Percentiles rank a stretch among this genome's conserved stretches.
Evolutionary conservation across 1,139 yeast genomes (phyloP).

Genomic region (Kodamaea suecica): DNA sequence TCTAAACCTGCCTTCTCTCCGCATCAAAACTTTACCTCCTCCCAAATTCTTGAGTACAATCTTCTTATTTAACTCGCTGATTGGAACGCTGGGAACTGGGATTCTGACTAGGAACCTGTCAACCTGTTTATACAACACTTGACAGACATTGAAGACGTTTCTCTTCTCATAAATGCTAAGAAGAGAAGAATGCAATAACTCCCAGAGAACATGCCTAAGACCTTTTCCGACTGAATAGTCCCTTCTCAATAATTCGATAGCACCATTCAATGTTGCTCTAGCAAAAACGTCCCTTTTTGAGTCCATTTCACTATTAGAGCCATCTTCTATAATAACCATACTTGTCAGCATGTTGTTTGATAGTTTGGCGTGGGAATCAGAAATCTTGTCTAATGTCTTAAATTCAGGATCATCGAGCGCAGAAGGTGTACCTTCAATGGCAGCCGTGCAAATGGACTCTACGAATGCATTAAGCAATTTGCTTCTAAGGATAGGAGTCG

Average conservation of each 20-base stretch:
- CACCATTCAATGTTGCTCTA: constrained; percentile 53
- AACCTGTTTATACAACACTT: constrained; percentile 62
- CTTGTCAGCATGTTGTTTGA: constrained; percentile 20
- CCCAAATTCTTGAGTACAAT: constrained; percentile 56
- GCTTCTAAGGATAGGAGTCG: constrained; percentile 49
- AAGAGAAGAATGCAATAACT: constrained; percentile 58
- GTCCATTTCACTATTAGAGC: constrained; percentile 40
- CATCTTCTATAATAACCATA: constrained; percentile 52
- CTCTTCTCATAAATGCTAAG: constrained; percentile 61
- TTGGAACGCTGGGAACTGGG: constrained; percentile 55
- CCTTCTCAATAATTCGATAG: constrained; percentile 63
- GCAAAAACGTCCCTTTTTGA: constrained; percentile 45
- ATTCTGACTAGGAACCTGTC: constrained; percentile 61
- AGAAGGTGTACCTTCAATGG: constrained; percentile 57
- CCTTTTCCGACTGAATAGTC: constrained; percentile 66
- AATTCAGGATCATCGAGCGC: constrained; percentile 60
- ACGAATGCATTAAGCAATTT: constrained; percentile 49
- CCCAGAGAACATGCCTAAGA: constrained; percentile 63
- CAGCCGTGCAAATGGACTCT: constrained; percentile 62
- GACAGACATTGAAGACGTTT: constrained; percentile 60
- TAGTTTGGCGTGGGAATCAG: constrained; percentile 17
- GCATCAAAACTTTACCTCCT: constrained; percentile 43
- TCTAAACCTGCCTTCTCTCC: constrained; percentile 45
- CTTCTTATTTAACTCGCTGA: constrained; percentile 53
- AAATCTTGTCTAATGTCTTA: constrained; percentile 30